A percentile compares a stretch with the other conserved stretches of the same genome.
These are phyloP conservation scores for Knufia petricola DNA, from an alignment of 2,329 filamentous ascomycete genomes.

Conservation along the genomic window DNA sequence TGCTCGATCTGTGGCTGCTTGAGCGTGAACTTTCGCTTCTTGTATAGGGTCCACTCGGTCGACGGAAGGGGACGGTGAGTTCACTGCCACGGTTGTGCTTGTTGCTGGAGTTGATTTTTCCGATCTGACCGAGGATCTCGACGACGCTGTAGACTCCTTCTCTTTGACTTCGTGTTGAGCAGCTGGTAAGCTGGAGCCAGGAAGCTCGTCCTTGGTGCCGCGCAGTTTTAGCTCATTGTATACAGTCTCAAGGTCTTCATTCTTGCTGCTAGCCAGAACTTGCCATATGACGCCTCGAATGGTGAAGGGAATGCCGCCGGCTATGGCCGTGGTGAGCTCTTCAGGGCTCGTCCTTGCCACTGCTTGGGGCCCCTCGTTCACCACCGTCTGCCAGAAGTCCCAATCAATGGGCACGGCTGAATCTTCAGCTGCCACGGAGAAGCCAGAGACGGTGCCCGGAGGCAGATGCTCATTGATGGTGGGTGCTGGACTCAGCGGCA, in stretches of 20 bases:
- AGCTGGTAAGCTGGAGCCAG: constrained; percentile 33
- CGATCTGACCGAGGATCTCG: constrained; percentile 75
- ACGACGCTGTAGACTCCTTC: constrained; percentile 61
- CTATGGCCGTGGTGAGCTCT: constrained; percentile 82
- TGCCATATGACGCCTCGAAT: constrained; percentile 99
- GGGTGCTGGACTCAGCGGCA: constrained; percentile 20
- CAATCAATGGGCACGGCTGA: constrained; percentile 72
- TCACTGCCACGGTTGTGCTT: constrained; percentile 45
- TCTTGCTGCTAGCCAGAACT: constrained; percentile 90
- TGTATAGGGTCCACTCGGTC: constrained; percentile 52
- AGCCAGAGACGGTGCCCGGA: constrained; percentile 76
- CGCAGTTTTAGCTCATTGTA: constrained; percentile 72
- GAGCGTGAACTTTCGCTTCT: constrained; percentile 52
- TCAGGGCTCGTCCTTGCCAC: constrained; percentile 80
- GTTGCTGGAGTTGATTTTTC: constrained; percentile 57
- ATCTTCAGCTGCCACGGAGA: constrained; percentile 60
- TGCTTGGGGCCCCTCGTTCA: constrained; percentile 85
- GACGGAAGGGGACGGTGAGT: constrained; percentile 47
- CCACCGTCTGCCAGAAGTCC: constrained; percentile 95
- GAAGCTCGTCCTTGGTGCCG: constrained; percentile 67
- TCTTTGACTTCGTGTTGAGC: constrained; percentile 47
- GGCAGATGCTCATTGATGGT: constrained; percentile 55
- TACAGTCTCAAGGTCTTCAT: constrained; percentile 74
- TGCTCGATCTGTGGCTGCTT: constrained; percentile 57
- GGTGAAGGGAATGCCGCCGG: constrained; percentile 83